Conservation (phyloP, 305 asterid genomes). For the Fraxinus xanthoxyloides region DNA sequence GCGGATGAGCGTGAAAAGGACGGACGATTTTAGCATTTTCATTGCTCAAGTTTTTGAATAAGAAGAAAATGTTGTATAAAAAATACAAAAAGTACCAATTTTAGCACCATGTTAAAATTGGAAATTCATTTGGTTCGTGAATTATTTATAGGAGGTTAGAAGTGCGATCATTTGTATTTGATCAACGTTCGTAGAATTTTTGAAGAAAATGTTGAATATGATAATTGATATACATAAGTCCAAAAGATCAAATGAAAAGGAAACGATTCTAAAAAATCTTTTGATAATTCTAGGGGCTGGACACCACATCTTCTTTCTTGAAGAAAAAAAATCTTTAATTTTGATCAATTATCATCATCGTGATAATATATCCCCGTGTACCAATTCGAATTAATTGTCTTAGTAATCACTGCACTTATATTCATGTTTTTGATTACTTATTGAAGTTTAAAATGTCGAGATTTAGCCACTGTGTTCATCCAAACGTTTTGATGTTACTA, state of each 20-base stretch:
- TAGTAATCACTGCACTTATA: too few species aligned
- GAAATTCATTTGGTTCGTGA: neutral
- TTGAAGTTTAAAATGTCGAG: too few species aligned
- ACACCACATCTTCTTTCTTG: neutral
- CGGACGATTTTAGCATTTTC: neutral
- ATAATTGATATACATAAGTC: neutral
- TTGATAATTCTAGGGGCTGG: neutral
- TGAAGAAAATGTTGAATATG: neutral
- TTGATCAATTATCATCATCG: neutral
- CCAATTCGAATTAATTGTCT: neutral
- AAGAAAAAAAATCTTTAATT: neutral
- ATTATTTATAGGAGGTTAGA: neutral
- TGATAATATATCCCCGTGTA: neutral
- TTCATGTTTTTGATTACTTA: too few species aligned
- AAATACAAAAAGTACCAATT: neutral
- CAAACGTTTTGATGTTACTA: neutral
- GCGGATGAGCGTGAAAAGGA: neutral
- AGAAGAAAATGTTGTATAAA: neutral
- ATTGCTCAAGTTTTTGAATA: neutral
- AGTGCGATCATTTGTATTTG: neutral
- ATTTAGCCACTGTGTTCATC: neutral
- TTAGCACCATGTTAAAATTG: neutral
- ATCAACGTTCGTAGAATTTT: neutral
- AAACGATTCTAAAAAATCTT: neutral
- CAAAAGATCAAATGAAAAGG: neutral